Evolutionary conservation across 805 yeast species (phyloP).

Genomic region (Candida bentonensis): DNA sequence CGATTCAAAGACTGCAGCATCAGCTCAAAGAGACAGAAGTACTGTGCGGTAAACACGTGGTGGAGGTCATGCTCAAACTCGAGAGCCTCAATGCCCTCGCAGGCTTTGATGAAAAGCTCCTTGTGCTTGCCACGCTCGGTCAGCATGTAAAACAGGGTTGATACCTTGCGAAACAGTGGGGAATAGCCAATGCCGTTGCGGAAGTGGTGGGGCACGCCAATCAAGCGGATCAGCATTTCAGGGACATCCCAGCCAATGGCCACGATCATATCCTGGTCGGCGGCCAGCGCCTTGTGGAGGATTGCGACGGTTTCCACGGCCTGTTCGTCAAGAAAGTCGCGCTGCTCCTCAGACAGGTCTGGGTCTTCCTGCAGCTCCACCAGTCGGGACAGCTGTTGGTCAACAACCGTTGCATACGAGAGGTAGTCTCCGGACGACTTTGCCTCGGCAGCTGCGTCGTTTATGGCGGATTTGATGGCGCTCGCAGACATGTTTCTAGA

Average conservation of each 20-base stretch:
- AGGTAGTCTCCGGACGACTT: conserved; percentile 43
- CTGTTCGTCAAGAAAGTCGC: conserved; percentile 12
- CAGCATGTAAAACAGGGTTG: conserved; percentile 46
- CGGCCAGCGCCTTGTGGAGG: conserved; percentile 23
- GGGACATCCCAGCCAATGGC: conserved; percentile 94
- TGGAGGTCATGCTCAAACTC: conserved; percentile 7
- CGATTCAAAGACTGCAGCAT: conserved; percentile 42
- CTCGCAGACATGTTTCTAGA: not conserved
- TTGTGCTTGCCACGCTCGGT: conserved; percentile 66
- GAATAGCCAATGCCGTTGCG: conserved; percentile 5
- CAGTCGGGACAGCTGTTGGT: conserved; percentile 14
- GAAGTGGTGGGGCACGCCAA: conserved; percentile 14
- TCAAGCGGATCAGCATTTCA: conserved; percentile 40
- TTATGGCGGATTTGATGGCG: conserved; percentile 1
- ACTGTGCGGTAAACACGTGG: conserved; percentile 34
- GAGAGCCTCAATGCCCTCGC: conserved; percentile 40
- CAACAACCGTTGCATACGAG: conserved; percentile 60
- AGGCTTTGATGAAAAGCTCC: conserved; percentile 56
- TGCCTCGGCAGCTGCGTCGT: conserved; percentile 10
- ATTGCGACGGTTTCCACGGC: conserved; percentile 34
- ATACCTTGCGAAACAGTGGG: conserved; percentile 21
- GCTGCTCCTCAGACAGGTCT: conserved; percentile 31
- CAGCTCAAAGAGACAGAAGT: conserved; percentile 56
- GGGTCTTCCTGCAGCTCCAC: conserved; percentile 33
- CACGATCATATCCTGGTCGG: conserved; percentile 26